Evolutionary conservation across 306 rosid genomes (phyloP), one percentile per base, ranked within the genome.

Genomic region (Hippophae tibetana): DNA sequence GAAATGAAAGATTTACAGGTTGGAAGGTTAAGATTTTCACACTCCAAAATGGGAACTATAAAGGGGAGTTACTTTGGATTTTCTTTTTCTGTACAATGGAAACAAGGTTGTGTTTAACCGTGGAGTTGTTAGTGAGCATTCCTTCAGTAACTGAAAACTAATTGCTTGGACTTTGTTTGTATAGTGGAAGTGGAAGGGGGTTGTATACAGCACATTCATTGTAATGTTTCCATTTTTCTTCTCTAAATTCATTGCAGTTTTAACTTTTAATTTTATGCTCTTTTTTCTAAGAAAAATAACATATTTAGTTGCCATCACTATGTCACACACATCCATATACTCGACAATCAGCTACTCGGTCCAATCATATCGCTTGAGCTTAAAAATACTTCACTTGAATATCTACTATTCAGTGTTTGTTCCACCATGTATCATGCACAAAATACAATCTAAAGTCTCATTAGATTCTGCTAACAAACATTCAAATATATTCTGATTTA

Each of bases 161-260:
- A 6, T 54, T 45, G 54, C 52, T 57, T 38, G 69, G 42, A 7
- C 11, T 57, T 66, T 56, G 58, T 52, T 66, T 70, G 80, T 70
- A 61, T 43, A 66, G 80, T 23, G 64, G 31, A 58, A 45, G 68
- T 41, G 9, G 12, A 40, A 65, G 38, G 38, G 38, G 38, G 2
- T 27, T 27, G 38, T 27, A 2, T 27, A 27, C 4, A 27, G 47
- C 57, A 42, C 54, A 64, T 44, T 18, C 72, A 61, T 57, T 65
- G 62, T 66, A 52, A 48, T 52, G 47, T 14, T 55, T 61, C 51
- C 56, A 3, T 23, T 2, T 18, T 48, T 52, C 62, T 61, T 26
- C 62, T 25, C 10, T 1, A 8, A 7, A 45, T 5, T 45, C 48
- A 45, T 8, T 8, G 48, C 48, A 45, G 10, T 45, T 7, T 7